Evolutionary conservation across 495 filamentous ascomycete species (phyloP).

Genomic region (Talaromyces stipitatus): DNA sequence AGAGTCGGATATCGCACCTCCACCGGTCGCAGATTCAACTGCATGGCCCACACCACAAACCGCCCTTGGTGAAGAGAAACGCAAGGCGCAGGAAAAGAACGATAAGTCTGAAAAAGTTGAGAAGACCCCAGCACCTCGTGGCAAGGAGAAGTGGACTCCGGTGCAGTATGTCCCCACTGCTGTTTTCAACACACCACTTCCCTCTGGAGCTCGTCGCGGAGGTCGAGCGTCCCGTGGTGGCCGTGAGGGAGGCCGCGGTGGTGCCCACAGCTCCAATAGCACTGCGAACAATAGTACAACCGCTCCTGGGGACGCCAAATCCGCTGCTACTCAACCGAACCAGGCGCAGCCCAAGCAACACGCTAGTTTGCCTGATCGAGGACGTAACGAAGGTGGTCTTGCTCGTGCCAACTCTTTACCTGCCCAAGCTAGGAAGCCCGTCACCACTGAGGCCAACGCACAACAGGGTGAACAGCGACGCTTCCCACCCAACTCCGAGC

Average conservation of each 20-base stretch:
- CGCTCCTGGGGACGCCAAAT: conserved; percentile 8
- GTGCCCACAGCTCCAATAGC: conserved; percentile 34
- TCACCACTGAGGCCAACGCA: conserved; percentile 25
- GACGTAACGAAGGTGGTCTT: conserved; percentile 28
- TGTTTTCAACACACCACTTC: conserved; percentile 75
- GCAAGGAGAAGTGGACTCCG: conserved; percentile 66
- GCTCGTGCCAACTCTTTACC: conserved; percentile 35
- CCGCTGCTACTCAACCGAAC: conserved; percentile 19
- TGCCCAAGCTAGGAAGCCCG: conserved; percentile 31
- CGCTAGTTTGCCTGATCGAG: conserved; percentile 25
- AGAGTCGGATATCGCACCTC: conserved; percentile 31
- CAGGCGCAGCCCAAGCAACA: conserved; percentile 20
- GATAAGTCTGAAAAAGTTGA: conserved; percentile 67
- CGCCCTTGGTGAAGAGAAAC: conserved; percentile 66
- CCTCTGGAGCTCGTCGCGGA: conserved; percentile 54
- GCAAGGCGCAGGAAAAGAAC: conserved; percentile 53
- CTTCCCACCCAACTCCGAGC: conserved; percentile 21
- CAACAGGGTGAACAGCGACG: conserved; percentile 25
- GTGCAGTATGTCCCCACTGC: conserved; percentile 70
- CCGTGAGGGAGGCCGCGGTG: conserved; percentile 45
- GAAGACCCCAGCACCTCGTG: conserved; percentile 41
- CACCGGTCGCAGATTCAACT: conserved; percentile 60
- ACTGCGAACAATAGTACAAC: conserved; percentile 37
- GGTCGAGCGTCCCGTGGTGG: conserved; percentile 47
- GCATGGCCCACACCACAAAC: conserved; percentile 89